Evolutionary conservation across 2,329 filamentous ascomycete species (phyloP), one percentile per base, ranked within the genome.

Genomic region (Clonostachys solani): DNA sequence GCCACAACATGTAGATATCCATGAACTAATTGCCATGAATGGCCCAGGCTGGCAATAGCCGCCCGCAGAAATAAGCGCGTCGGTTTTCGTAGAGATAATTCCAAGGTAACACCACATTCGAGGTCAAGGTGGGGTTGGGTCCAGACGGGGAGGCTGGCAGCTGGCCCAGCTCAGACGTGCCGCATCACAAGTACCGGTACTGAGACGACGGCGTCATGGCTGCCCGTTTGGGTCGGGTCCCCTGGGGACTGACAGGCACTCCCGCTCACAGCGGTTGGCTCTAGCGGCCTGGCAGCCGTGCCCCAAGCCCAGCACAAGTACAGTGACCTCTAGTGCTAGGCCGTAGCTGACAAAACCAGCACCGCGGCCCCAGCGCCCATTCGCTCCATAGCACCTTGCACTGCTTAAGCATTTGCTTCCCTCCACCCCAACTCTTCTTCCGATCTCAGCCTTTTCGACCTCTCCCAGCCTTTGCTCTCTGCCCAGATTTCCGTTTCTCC

Each of bases 121-220:
- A 7, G 17, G 12, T 4, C 36, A 38, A 38, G 36, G 15, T 38
- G 36, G 18, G 40, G n/a, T 18, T 16, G 19, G 16, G 15, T 42
- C 17, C 13, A 23, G 17, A 38, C 15, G 36, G n/a, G 16, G 16
- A 19, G n/a, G 40, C 13, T 42, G 40, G 40, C 40, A 42, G 19
- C 13, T 19, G 40, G 13, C 3, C n/a, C 36, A n/a, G 36, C 36
- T n/a, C 36, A 38, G 17, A 18, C 15, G 15, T 38, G 17, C 36
- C 12, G 15, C 36, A 18, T n/a, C 12, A n/a, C 15, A 47, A 23
- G 45, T 43, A 47, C 40, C 23, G 33, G 45, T 47, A 47, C 45
- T 34, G n/a, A 10, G 23, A n/a, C 12, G 12, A 5, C 40, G 33
- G 40, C 45, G 40, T 47, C 45, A 47, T 47, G 45, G 40, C 33